Evolutionary conservation across 2,329 filamentous ascomycete species (phyloP).

Genomic region (Ophiostoma perfectum): DNA sequence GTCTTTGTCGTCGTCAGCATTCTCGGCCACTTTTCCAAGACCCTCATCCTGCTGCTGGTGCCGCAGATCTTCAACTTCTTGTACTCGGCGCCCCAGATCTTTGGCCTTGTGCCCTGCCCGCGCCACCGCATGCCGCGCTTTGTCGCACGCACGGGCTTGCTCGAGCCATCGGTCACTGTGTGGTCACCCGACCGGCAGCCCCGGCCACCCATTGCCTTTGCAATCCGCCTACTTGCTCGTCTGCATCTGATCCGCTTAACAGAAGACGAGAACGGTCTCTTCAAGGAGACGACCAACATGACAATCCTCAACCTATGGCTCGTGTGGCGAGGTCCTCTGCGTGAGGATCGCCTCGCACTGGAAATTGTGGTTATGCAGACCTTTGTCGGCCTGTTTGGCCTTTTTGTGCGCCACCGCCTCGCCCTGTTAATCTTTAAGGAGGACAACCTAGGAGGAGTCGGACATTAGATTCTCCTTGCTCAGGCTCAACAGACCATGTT

Average conservation of each 20-base stretch:
- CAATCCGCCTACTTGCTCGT: conserved; percentile 62
- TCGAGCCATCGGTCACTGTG: conserved; percentile 79
- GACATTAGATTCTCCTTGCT: conserved; percentile 4
- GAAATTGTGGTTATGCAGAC: conserved; percentile 78
- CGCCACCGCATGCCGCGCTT: conserved; percentile 86
- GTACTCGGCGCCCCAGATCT: conserved; percentile 88
- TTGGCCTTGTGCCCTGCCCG: conserved; percentile 84
- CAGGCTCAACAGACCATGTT: background rate
- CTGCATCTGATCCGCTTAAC: conserved; percentile 64
- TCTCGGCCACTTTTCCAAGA: conserved; percentile 96
- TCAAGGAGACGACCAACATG: conserved; percentile 77
- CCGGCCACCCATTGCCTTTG: conserved; percentile 53
- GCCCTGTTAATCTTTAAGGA: conserved; percentile 84
- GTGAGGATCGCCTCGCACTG: conserved; percentile 75
- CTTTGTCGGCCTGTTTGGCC: conserved; percentile 67
- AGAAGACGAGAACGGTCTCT: conserved; percentile 61
- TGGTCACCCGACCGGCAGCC: conserved; percentile 67
- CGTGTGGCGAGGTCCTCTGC: conserved; percentile 86
- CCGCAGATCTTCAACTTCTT: conserved; percentile 96
- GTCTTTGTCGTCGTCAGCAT: conserved; percentile 97
- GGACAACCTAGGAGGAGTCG: conserved; percentile 61
- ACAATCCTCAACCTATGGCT: conserved; percentile 95
- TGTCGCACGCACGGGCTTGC: conserved; percentile 74
- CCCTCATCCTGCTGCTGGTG: conserved; percentile 79
- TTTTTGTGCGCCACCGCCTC: conserved; percentile 80